phyloP scores from a whole-genome alignment of 2,329 filamentous ascomycete species.

The Aspergillus glaucus region DNA sequence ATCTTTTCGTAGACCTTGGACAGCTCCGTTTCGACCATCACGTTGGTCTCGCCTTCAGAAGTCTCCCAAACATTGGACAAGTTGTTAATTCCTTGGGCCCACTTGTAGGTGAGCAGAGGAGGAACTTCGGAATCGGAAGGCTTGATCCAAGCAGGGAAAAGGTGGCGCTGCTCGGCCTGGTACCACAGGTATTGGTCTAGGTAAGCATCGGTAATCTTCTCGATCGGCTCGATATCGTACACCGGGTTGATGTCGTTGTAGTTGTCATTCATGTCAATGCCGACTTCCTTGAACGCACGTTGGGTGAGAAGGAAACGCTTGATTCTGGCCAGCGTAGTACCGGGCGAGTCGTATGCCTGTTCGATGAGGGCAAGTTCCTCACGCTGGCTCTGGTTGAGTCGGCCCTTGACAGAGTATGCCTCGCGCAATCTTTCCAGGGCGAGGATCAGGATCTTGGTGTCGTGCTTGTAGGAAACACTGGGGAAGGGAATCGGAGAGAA shows the following conservation, averaged over 20 bases:
- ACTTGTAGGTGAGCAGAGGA: constrained; percentile 91
- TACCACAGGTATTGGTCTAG: constrained; percentile 99
- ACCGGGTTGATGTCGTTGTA: constrained; percentile 99
- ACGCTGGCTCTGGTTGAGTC: constrained; percentile 93
- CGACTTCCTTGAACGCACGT: constrained; percentile 97
- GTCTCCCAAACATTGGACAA: constrained; percentile 92
- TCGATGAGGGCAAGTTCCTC: constrained; percentile 96
- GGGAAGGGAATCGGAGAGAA: constrained; percentile 98
- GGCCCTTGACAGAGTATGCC: constrained; percentile 94
- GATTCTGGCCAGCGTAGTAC: constrained; percentile 90
- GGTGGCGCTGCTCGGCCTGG: constrained; percentile 90
- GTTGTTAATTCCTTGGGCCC: constrained; percentile 99
- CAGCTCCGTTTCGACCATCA: constrained; percentile 95
- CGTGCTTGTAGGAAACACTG: constrained; percentile 98
- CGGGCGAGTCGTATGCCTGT: constrained; percentile 95
- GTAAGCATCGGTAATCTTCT: constrained; percentile 99
- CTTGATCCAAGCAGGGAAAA: constrained; percentile 99
- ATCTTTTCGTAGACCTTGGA: constrained; percentile 99
- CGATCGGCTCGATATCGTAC: constrained; percentile 97
- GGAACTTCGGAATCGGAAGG: constrained; percentile 97
- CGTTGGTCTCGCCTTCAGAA: constrained; percentile 90
- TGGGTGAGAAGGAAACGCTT: constrained; percentile 97
- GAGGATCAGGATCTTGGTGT: constrained; percentile 96
- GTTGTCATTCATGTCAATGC: constrained; percentile 99
- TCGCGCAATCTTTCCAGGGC: constrained; percentile 88